Conservation (phyloP, 1,284 basidiomycete species). For the Sanghuangporus weigelae region DNA sequence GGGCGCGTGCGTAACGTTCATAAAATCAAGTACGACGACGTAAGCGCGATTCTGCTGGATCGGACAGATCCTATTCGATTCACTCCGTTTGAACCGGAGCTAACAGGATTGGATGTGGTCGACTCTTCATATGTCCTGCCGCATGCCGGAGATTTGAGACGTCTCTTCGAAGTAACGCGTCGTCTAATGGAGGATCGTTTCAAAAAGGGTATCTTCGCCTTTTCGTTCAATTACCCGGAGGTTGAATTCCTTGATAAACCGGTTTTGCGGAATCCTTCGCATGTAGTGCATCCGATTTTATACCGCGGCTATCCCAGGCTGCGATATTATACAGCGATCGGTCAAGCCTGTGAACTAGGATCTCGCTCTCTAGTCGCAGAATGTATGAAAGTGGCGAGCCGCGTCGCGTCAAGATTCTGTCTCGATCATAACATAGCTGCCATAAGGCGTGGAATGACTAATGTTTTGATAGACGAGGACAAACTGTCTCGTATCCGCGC, state of each 20-base stretch:
- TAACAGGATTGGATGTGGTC: not conserved
- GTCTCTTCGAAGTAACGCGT: slow-evolving; percentile 1
- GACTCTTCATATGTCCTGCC: slow-evolving; percentile 5
- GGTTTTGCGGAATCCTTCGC: slow-evolving; percentile 24
- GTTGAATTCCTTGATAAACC: slow-evolving; percentile 27
- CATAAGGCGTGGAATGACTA: slow-evolving; percentile 52
- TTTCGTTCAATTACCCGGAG: slow-evolving; percentile 23
- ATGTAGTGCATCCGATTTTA: slow-evolving; percentile 31
- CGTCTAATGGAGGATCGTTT: not conserved
- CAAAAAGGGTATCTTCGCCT: slow-evolving; percentile 22
- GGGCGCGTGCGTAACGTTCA: slow-evolving; percentile 70
- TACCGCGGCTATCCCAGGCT: slow-evolving; percentile 58
- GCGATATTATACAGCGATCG: slow-evolving; percentile 36
- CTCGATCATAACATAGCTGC: slow-evolving; percentile 58
- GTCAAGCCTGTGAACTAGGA: slow-evolving; percentile 31
- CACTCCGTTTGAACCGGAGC: slow-evolving; percentile 14
- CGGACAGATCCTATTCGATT: not conserved
- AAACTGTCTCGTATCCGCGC: slow-evolving; percentile 27
- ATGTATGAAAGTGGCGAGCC: slow-evolving; percentile 80
- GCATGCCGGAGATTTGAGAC: slow-evolving; percentile 2
- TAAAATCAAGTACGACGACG: slow-evolving; percentile 63
- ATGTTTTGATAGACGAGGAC: slow-evolving; percentile 25
- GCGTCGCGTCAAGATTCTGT: slow-evolving; percentile 73
- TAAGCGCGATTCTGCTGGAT: slow-evolving; percentile 37
- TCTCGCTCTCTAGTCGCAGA: slow-evolving; percentile 66